phyloP scores from a whole-genome alignment of 352 stramenopile genomes.

The Phytophthora sansomeana region DNA sequence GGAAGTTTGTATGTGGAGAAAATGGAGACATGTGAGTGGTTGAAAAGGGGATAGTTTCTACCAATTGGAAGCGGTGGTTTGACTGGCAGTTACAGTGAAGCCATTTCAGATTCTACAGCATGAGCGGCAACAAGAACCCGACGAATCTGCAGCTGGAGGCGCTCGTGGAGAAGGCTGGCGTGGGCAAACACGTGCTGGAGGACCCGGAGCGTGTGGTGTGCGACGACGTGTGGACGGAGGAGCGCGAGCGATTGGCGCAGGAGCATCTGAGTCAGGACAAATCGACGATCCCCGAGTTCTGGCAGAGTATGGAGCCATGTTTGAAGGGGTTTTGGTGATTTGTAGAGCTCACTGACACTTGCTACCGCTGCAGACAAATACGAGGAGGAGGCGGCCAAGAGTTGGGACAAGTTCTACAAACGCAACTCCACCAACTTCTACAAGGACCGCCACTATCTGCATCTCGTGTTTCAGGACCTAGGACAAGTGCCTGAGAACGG shows the following conservation, averaged over 20 bases:
- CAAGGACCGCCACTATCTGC: conserved; percentile 95
- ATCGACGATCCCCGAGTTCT: conserved; percentile 82
- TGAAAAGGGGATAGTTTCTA: not conserved
- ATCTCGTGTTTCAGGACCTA: conserved; percentile 92
- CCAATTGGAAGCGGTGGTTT: not conserved
- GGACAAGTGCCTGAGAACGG: conserved; percentile 56
- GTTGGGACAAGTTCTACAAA: conserved; percentile 96
- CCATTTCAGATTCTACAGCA: conserved; percentile 13
- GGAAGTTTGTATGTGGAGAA: conserved; percentile 5
- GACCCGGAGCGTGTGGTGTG: conserved; percentile 72
- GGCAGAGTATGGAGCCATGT: conserved; percentile 55
- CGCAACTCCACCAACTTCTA: conserved; percentile 95
- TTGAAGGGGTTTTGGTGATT: not conserved
- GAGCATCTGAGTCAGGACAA: conserved; percentile 78
- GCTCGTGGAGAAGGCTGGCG: conserved; percentile 79
- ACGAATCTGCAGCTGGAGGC: conserved; percentile 81
- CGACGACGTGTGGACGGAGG: conserved; percentile 85
- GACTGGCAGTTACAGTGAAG: conserved; percentile 20
- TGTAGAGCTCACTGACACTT: not conserved
- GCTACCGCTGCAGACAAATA: conserved; percentile 66
- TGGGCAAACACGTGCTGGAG: conserved; percentile 70
- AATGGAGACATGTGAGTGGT: not conserved
- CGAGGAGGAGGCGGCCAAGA: conserved; percentile 83
- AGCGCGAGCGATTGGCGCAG: conserved; percentile 75
- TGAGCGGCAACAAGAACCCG: conserved; percentile 62